Base-by-base conservation (phyloP, 2,329 filamentous ascomycete species). In the Paracamarosporium sp. region DNA sequence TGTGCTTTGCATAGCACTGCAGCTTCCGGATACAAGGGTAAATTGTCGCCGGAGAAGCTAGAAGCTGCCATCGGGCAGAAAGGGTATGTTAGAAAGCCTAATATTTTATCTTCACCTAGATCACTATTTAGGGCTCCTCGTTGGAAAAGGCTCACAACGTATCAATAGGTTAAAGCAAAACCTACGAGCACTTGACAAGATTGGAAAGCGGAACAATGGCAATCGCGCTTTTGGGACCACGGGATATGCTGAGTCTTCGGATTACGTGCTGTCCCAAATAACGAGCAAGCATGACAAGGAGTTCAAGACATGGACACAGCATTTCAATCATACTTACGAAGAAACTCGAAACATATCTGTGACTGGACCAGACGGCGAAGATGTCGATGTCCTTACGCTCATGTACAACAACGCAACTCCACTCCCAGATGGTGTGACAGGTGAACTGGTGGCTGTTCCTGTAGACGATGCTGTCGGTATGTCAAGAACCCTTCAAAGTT, bases 271-370 rank as follows among this genome's bases (percentile, higher is more conserved):
- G 17, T 43, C 46, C 8, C 36, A 50, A 24, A 50, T 48, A 8
- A 38, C 41, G 24, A 36, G 25, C 22, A 50, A 43, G 24, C 33
- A 43, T 30, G 53, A 43, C 22, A 36, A 44, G 2, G 35, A 33
- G 13, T 44, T 55, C 35, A 28, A 33, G 8, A 48, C 35, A 17
- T 55, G 44, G 44, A 44, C 25, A 2, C 53, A 55, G 36, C 6
- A 41, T 4, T 55, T 55, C 36, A 50, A 50, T 22, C 53, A 55
- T 24, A 55, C 53, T 12, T 43, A 50, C 15, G 44, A 55, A 24
- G 44, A 55, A 17, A 55, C 45, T 13, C 44, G 45, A 1, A 15
- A 44, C 8, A 48, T 55, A 25, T 41, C 44, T n/a, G 53, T 50
- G n/a, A 55, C 44, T 8, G 53, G 53, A 3, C 44, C 44, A 2